Percentiles rank a stretch among this genome's conserved stretches.
These are phyloP conservation scores for Paramarasmius palmivorus DNA, from an alignment of 1,284 basidiomycete genomes.

Conservation along the genomic window DNA sequence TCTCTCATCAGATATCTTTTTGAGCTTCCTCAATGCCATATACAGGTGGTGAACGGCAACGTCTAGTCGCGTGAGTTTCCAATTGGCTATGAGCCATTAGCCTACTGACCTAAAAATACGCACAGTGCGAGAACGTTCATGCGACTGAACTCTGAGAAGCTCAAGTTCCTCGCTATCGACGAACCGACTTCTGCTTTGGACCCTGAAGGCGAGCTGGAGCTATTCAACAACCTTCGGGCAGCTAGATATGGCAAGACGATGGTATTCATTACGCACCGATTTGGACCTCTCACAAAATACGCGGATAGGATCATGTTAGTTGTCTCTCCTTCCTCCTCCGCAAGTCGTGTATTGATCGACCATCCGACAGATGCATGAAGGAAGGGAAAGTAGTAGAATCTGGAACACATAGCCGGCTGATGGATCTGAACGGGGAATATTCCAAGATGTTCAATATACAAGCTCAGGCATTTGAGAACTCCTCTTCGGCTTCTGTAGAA, in stretches of 20 bases:
- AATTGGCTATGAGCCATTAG: not conserved
- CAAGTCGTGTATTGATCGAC: not conserved
- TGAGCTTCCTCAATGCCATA: not conserved
- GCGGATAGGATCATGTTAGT: slow-evolving; percentile 63
- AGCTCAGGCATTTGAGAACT: slow-evolving; percentile 19
- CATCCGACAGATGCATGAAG: slow-evolving; percentile 38
- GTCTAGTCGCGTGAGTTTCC: slow-evolving; percentile 38
- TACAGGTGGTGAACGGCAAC: slow-evolving; percentile 41
- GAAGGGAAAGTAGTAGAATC: slow-evolving; percentile 32
- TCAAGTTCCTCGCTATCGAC: slow-evolving; percentile 49
- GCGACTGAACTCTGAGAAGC: slow-evolving; percentile 42
- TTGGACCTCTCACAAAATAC: slow-evolving; percentile 63
- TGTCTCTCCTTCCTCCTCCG: slow-evolving; percentile 10
- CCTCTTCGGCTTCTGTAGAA: too few species aligned
- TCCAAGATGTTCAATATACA: slow-evolving; percentile 29
- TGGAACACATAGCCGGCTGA: slow-evolving; percentile 34
- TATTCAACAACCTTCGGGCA: slow-evolving; percentile 53
- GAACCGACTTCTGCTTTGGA: slow-evolving; percentile 58
- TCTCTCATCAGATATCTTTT: not conserved
- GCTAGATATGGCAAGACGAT: slow-evolving; percentile 59
- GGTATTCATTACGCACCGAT: slow-evolving; percentile 70
- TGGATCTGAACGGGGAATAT: slow-evolving; percentile 30
- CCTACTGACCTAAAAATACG: not conserved
- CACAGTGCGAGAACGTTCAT: slow-evolving; percentile 41
- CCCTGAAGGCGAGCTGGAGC: slow-evolving; percentile 45